Evolutionary conservation across 1,139 yeast species (phyloP), one percentile per base, ranked within the genome.

Genomic region (Yamadazyma blattariae): DNA sequence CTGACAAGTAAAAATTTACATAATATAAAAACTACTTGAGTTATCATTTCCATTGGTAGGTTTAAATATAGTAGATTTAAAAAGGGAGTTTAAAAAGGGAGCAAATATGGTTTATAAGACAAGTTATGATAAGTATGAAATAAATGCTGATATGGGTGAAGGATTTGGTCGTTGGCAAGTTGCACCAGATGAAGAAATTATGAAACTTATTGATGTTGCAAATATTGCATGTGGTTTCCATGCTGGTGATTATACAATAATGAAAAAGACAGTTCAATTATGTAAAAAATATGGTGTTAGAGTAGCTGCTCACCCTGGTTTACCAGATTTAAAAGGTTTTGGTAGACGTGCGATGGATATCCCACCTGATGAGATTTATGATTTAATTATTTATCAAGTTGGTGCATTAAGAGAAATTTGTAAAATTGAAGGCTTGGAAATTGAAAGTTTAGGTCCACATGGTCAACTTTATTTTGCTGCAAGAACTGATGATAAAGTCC

Each of bases 181-280:
- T 57, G 70, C 64, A 1, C 67, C 66, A 3, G 69, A 63, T 40
- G 65, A 58, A 17, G 67, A 63, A 22, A 54, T 64, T 24, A 61
- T 63, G 65, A 66, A 65, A 13, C 44, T 48, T 12, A 62, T 63
- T 35, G 67, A 62, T 42, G 47, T 56, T n/a, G 69, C 68, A 11
- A 64, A 64, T 40, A 44, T 64, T 38, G 69, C 69, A 5, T 63
- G 69, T 47, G 69, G 70, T 2, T 61, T 57, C 23, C 69, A 63
- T 44, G 69, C 67, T 26, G 67, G 68, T 12, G 67, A 63, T 39
- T 55, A 55, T 30, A 51, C 49, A 24, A 61, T 54, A 19, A 63
- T 63, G 67, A 40, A 47, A 22, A 42, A 53, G 24, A 63, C 61
- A 33, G 60, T 63, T 12, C 39, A 47, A 32, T 38, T 59, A 35